Conservation (phyloP, 2,329 filamentous ascomycete species). For the Pestalotiopsis sp. region DNA sequence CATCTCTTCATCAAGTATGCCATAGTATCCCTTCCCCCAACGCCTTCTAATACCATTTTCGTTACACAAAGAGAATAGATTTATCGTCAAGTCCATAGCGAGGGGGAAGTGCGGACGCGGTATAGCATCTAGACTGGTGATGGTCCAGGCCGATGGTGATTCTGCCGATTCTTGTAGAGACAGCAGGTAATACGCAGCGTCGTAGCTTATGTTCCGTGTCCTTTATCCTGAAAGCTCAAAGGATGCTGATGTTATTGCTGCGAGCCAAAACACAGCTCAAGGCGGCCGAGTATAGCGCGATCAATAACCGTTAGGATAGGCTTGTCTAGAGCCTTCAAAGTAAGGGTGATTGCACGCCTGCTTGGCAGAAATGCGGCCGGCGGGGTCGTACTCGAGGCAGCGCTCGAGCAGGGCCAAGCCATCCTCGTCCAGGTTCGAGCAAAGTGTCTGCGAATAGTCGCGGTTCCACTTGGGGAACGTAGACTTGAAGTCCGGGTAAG, state of each 20-base stretch:
- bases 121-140: neutral
- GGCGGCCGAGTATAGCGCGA: constrained; percentile 8
- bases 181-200: neutral
- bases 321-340: constrained; percentile 53
- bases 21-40: constrained; percentile 9
- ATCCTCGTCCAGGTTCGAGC: constrained; percentile 71
- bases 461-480: constrained; percentile 91
- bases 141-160: neutral
- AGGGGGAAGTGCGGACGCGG: neutral
- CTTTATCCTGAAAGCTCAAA: constrained; percentile 29
- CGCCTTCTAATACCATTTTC: constrained; percentile 10
- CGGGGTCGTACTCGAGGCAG: constrained; percentile 86
- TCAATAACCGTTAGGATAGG: constrained; percentile 23
- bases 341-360: constrained; percentile 83
- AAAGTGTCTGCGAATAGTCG: constrained; percentile 65
- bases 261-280: constrained; percentile 15
- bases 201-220: neutral
- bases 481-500: constrained; percentile 89
- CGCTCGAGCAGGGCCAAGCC: constrained; percentile 69
- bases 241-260: constrained; percentile 18
- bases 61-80: constrained; percentile 1
- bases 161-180: neutral
- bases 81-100: neutral
- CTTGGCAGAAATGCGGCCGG: constrained; percentile 85
- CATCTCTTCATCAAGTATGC: neutral